Evolutionary conservation across 2,329 filamentous ascomycete species (phyloP).

Genomic region (Venturiaceae sp.): DNA sequence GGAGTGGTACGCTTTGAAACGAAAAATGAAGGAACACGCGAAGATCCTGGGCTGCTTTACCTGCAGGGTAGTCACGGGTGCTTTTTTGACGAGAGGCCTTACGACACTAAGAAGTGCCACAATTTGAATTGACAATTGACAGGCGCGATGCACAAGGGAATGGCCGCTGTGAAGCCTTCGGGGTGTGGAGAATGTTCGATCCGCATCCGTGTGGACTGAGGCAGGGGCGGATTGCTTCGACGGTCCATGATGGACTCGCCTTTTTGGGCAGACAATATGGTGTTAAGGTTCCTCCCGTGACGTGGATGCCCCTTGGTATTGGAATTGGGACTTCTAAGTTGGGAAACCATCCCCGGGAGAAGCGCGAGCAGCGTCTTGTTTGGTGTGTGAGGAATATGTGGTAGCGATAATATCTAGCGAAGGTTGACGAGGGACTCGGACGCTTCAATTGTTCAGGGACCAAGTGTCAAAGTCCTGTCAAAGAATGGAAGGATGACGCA

Average conservation of each 20-base stretch:
- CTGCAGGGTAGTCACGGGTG: neutral
- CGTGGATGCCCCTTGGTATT: neutral
- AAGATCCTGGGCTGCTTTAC: neutral
- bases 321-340: neutral
- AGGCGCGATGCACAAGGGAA: neutral
- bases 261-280: neutral
- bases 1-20: neutral
- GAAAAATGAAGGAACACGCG: neutral
- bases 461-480: neutral
- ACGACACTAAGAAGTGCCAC: neutral
- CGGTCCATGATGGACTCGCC: neutral
- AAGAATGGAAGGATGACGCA: neutral
- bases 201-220: too few relatives aligned
- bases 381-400: neutral
- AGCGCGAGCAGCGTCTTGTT: neutral
- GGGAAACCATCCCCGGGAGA: neutral
- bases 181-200: neutral
- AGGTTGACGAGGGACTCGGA: neutral
- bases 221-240: too few relatives aligned
- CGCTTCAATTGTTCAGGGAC: neutral
- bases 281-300: neutral
- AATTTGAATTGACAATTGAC: neutral
- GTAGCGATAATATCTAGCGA: neutral
- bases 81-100: neutral
- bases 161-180: neutral